Conservation (phyloP, 192 early-diverging fungal genomes). For the Podila minutissima region DNA sequence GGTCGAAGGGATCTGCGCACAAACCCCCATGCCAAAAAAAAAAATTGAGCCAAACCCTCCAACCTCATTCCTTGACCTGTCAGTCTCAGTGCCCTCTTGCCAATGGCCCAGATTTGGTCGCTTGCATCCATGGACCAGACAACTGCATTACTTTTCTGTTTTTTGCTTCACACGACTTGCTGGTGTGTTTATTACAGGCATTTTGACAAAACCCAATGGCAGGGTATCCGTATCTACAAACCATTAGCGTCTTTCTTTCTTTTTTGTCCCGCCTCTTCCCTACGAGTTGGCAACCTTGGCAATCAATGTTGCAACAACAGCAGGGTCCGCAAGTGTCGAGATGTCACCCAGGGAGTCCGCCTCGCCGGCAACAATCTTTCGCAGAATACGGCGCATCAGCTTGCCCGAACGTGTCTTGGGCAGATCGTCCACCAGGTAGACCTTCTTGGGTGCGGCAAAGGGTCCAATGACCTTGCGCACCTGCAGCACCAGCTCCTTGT, state of each 20-base stretch:
- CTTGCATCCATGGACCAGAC: too few relatives aligned
- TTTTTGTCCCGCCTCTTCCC: not conserved
- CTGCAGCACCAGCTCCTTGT: conserved; percentile 72
- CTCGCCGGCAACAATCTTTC: conserved; percentile 93
- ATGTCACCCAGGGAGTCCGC: conserved; percentile 88
- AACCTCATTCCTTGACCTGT: too few relatives aligned
- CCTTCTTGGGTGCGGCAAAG: conserved; percentile 88
- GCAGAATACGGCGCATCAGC: conserved; percentile 93
- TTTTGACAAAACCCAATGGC: too few relatives aligned
- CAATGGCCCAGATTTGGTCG: too few relatives aligned
- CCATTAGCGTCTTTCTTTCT: not conserved
- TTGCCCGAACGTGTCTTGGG: conserved; percentile 98
- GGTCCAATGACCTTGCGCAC: conserved; percentile 92
- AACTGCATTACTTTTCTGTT: too few relatives aligned
- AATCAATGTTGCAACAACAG: conserved; percentile 42
- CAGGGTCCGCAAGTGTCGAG: conserved; percentile 86
- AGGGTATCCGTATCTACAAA: too few relatives aligned
- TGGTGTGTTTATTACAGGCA: too few relatives aligned
- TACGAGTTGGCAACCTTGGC: conserved; percentile 22
- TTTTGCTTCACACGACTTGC: too few relatives aligned
- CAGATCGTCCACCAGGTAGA: conserved; percentile 86
- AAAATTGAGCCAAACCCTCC: too few relatives aligned
- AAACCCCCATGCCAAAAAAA: too few relatives aligned
- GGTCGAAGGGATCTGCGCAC: too few relatives aligned
- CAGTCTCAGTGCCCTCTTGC: too few relatives aligned